phyloP scores from a whole-genome alignment of 225 moss, liverwort and hornwort genomes.

The Polytrichum formosum region DNA sequence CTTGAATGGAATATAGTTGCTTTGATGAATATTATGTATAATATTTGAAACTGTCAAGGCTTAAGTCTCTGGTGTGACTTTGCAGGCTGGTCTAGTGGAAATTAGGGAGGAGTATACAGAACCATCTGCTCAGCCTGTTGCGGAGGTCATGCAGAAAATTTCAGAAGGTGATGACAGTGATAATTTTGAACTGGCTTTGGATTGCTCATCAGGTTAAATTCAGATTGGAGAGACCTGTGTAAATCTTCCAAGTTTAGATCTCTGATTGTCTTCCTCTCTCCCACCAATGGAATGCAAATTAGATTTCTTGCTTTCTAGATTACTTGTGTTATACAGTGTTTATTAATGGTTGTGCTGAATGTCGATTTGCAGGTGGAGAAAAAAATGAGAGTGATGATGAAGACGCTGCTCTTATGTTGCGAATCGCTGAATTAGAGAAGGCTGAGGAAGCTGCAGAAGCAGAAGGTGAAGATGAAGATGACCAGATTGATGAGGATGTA shows the following conservation, averaged over 20 bases:
- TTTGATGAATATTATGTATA: background rate
- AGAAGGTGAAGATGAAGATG: conserved; percentile 32
- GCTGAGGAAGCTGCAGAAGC: conserved; percentile 71
- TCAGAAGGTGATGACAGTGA: no score
- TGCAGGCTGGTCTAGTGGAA: conserved; percentile 59
- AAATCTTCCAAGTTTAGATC: background rate
- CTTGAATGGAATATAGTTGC: background rate
- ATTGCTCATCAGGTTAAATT: background rate
- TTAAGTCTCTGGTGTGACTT: background rate
- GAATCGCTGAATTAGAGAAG: conserved; percentile 68
- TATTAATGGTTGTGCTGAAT: no score
- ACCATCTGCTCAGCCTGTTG: conserved; percentile 18
- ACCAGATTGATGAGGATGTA: conserved; percentile 21
- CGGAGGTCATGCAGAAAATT: conserved; percentile 9
- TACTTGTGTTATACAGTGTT: no score
- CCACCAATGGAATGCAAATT: no score
- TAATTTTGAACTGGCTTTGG: background rate
- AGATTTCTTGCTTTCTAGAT: no score
- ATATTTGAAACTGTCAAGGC: no score
- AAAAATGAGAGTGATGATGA: conserved; percentile 51
- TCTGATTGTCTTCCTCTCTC: background rate
- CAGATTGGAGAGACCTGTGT: background rate
- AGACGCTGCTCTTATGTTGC: conserved; percentile 69
- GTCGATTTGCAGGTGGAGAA: conserved; percentile 22
- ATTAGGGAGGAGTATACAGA: conserved; percentile 57